Evolutionary conservation across 306 rosid species (phyloP), one percentile per base, ranked within the genome.

Genomic region (Sindora glabra): DNA sequence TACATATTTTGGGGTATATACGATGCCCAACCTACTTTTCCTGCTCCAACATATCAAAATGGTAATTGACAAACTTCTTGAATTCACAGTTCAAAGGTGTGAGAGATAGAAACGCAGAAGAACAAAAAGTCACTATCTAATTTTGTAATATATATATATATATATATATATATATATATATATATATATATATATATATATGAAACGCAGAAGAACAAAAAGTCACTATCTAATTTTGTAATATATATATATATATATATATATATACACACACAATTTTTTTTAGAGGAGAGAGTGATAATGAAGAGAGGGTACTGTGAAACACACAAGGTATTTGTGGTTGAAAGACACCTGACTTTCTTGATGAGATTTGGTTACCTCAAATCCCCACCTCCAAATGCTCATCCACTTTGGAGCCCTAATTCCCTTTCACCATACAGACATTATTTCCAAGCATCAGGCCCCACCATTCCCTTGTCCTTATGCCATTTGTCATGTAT

Each of bases 291-390:
- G 74, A 60, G 60, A 66, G 38, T 71, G 77, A 74, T 58, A 71
- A 77, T 57, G 64, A 19, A 71, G 79, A 63, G 75, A 60, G 70
- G 17, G 15, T 36, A 65, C 48, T 77, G 78, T 72, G 84, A 72
- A 84, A 75, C 86, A 80, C 90, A 80, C 82, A 80, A 29, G 66
- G 72, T 5, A 44, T 80, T 47, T 84, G 90, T 84, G 90, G 90
- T 77, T 72, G 83, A 77, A 66, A 64, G 36, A 5, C 55, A 59
- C 56, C 63, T 64, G 59, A 46, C 66, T 69, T 57, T 41, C 65
- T 74, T 74, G 81, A 84, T 84, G 70, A 57, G 90, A 80, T 84
- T 75, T 78, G 73, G 82, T 37, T n/a, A n/a, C n/a, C n/a, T 72
- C 77, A 76, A 76, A 71, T 74, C 12, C 86, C 72, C 80, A 80